These are phyloP conservation scores for Trypanosoma grayi DNA, from an alignment of 208 protist genomes.

Conservation along the genomic window DNA sequence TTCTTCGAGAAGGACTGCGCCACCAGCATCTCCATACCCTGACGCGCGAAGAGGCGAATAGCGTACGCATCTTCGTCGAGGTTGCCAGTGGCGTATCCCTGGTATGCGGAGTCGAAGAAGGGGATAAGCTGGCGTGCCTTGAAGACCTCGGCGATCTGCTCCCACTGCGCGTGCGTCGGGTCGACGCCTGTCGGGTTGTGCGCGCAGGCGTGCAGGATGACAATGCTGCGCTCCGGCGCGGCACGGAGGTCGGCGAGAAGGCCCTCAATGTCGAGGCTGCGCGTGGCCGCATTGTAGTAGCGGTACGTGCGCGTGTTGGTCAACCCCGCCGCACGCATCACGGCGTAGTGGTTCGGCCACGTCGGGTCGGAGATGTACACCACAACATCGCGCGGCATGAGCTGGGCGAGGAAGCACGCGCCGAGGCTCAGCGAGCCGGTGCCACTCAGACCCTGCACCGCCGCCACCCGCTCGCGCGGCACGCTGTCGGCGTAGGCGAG, in stretches of 20 bases:
- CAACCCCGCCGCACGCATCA: constrained; percentile 61
- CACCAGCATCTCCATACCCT: constrained; percentile 83
- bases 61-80: constrained; percentile 93
- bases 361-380: constrained; percentile 88
- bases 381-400: constrained; percentile 26
- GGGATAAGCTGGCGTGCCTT: constrained; percentile 79
- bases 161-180: constrained; percentile 95
- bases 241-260: constrained; percentile 66
- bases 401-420: constrained; percentile 49
- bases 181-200: constrained; percentile 99
- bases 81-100: constrained; percentile 96
- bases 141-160: constrained; percentile 88
- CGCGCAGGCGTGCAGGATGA: constrained; percentile 97
- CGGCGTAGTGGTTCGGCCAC: constrained; percentile 84
- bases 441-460: constrained; percentile 84
- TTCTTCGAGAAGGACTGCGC: constrained; percentile 98
- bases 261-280: constrained; percentile 83
- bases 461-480: constrained; percentile 59
- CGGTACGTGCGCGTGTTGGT: constrained; percentile 62
- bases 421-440: constrained; percentile 86
- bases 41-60: constrained; percentile 65
- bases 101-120: constrained; percentile 97
- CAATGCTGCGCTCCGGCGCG: constrained; percentile 84
- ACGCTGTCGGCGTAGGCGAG: constrained; percentile 89
- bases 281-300: constrained; percentile 75